These are phyloP conservation scores for Saccharomyces eubayanus DNA, from an alignment of 805 yeast species.

Conservation along the genomic window DNA sequence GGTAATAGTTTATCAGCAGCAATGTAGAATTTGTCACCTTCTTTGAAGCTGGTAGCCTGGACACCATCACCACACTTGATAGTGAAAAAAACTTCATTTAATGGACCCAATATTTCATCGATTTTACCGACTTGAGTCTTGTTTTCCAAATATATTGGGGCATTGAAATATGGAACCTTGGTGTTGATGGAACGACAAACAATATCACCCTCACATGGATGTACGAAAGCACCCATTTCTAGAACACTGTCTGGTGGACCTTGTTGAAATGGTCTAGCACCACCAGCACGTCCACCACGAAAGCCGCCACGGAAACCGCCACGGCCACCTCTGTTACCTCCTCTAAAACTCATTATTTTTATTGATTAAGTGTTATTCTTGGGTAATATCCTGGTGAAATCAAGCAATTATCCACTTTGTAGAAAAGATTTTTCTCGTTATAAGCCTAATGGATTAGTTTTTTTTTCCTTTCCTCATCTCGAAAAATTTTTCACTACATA, in stretches of 20 bases:
- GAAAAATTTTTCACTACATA: background rate
- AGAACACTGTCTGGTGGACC: conserved; percentile 95
- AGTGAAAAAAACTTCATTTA: conserved; percentile 96
- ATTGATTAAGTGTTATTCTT: background rate
- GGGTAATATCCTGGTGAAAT: background rate
- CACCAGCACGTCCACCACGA: conserved; percentile 41
- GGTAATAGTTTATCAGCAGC: conserved; percentile 94
- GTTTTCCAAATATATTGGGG: conserved; percentile 94
- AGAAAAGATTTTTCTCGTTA: background rate
- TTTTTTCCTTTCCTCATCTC: background rate
- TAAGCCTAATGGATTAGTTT: background rate
- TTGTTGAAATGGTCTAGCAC: conserved; percentile 66
- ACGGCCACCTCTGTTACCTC: conserved; percentile 32
- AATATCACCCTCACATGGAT: conserved; percentile 93
- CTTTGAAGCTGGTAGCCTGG: conserved; percentile 85
- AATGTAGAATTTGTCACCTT: conserved; percentile 92
- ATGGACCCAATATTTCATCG: conserved; percentile 95
- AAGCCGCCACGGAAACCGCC: conserved; percentile 36
- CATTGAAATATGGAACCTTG: conserved; percentile 95
- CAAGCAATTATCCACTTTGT: background rate
- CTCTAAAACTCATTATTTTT: conserved; percentile 34
- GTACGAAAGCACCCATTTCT: conserved; percentile 90
- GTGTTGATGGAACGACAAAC: conserved; percentile 92
- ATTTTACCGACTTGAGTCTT: conserved; percentile 95
- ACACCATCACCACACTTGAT: conserved; percentile 95